Evolutionary conservation across 495 filamentous ascomycete genomes (phyloP), one percentile per base, ranked within the genome.

Genomic region (Geoglossum glabrum): DNA sequence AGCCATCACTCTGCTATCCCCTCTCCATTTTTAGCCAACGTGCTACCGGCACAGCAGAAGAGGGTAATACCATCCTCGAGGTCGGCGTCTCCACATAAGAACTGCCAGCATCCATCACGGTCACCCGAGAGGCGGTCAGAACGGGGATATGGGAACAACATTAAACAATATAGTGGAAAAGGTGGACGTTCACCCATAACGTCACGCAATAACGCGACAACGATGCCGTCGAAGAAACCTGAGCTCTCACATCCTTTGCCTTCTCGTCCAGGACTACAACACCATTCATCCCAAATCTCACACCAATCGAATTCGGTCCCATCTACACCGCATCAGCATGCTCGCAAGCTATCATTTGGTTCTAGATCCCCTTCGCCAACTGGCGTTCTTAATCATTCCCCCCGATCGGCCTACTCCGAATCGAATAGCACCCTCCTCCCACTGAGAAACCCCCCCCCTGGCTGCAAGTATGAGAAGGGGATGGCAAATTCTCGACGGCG

Each of bases 261-360:
- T 0, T 54, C 56, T 25, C 33, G 45, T 11, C 38, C 56, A 25
- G 36, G 17, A 1, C 40, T 58, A 1, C 43, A 45, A 21, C 49
- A 52, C 30, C 28, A 52, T 13, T 17, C 49, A 17, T 52, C 49
- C 11, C 49, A 52, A 52, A 17, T 49, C 5, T 69, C 79, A 15
- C 74, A 83, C 36, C 88, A 93, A 59, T 94, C 92, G 11, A 94
- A 76, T 65, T 97, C 92, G 19, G 82, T 98, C 23, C 92, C 92
- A 0, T 94, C 92, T 4, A 98, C 92, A 0, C 92, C 92, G 4
- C 88, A 87, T 60, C 89, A 96, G 66, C 83, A 86, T 67, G 77
- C 88, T 62, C 80, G 87, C 61, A 84, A 87, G 62, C 82, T 87
- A 64, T 85, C 85, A 19, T 88, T 86, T 60, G 80, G 82, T 65